Evolutionary conservation across 1,139 yeast genomes (phyloP).

Genomic region (Yueomyces sp.): DNA sequence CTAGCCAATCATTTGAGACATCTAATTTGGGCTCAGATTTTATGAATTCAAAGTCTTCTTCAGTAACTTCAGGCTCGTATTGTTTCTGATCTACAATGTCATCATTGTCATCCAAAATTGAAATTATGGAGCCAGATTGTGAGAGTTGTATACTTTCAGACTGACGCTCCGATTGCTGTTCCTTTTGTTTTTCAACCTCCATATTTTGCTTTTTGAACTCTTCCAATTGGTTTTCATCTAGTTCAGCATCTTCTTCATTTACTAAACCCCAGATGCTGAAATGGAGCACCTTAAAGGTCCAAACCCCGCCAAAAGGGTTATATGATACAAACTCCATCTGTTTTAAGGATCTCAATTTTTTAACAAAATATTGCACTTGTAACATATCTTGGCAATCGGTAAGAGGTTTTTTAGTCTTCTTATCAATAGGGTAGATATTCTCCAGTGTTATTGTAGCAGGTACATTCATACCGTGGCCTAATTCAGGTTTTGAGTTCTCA

Average conservation of each 20-base stretch:
- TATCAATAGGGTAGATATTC: conserved; percentile 40
- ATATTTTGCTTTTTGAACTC: conserved; percentile 25
- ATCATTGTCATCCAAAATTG: conserved; percentile 24
- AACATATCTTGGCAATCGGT: conserved; percentile 29
- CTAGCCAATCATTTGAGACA: conserved; percentile 48
- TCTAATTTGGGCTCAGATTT: conserved; percentile 33
- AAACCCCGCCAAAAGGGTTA: conserved; percentile 61
- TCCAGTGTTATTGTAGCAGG: conserved; percentile 79
- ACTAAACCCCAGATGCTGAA: conserved; percentile 89
- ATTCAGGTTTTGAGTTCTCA: conserved; percentile 39
- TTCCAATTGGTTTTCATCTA: conserved; percentile 30
- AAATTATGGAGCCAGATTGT: neutral
- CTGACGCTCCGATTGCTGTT: neutral
- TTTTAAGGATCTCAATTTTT: conserved; percentile 34
- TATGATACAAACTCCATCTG: conserved; percentile 76
- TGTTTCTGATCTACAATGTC: conserved; percentile 45
- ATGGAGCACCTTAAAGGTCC: conserved; percentile 81
- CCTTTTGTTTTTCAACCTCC: conserved; percentile 3
- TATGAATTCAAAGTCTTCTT: conserved; percentile 31
- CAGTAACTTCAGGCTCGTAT: conserved; percentile 48
- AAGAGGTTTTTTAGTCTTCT: conserved; percentile 25
- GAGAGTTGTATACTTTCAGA: neutral
- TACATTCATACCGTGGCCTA: conserved; percentile 67
- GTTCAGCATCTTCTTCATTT: conserved; percentile 51
- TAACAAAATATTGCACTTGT: conserved; percentile 36